These are phyloP conservation scores for Talaromyces adpressus DNA, from an alignment of 495 filamentous ascomycete genomes.

Conservation along the genomic window DNA sequence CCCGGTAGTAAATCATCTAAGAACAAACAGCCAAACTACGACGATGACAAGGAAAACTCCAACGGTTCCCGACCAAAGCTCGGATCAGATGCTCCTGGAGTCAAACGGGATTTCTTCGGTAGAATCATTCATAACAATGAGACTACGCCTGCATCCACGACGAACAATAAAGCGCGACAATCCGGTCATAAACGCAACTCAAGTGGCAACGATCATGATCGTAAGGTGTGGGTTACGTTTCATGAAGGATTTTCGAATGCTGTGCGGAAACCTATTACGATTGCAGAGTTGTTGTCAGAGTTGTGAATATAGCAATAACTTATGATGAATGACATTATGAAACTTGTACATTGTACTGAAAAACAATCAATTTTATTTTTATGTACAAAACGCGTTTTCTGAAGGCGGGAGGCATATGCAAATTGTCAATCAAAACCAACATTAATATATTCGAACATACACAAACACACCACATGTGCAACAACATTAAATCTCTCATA, in stretches of 20 bases:
- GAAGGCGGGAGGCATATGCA: not conserved
- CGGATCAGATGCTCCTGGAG: constrained; percentile 21
- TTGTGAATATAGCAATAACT: constrained; percentile 16
- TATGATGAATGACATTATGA: not conserved
- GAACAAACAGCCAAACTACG: constrained; percentile 24
- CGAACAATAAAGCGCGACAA: constrained; percentile 17
- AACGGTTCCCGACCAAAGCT: constrained; percentile 17
- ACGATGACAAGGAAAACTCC: constrained; percentile 29
- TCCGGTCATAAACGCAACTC: constrained; percentile 14
- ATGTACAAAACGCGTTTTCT: not conserved
- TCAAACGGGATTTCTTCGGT: constrained; percentile 91
- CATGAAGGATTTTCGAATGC: constrained; percentile 97
- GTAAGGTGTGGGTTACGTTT: constrained; percentile 84
- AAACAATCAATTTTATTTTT: not conserved
- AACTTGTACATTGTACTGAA: not conserved
- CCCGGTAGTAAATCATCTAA: constrained; percentile 28
- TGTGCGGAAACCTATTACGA: constrained; percentile 81
- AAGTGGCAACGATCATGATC: constrained; percentile 33
- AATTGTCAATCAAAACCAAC: not conserved
- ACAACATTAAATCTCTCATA: not conserved
- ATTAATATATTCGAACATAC: not conserved
- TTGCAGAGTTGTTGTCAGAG: constrained; percentile 70
- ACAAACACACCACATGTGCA: not conserved
- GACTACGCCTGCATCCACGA: constrained; percentile 27
- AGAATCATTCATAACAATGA: constrained; percentile 47